Base-by-base conservation (phyloP, 2,329 filamentous ascomycete genomes). In the Hypocrella siamensis region DNA sequence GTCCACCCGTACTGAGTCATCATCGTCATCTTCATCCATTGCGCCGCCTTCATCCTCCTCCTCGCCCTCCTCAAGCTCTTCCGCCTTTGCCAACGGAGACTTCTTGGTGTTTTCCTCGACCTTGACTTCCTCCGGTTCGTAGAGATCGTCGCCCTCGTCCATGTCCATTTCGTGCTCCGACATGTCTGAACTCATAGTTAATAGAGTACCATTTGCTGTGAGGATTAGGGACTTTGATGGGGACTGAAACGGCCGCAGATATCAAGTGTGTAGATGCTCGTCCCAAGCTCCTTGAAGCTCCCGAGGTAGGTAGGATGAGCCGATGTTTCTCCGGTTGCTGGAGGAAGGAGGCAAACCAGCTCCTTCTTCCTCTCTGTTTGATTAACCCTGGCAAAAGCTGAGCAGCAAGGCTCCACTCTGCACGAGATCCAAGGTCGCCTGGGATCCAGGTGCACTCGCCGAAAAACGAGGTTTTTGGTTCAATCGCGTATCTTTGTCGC, bases 131-230 rank as follows among this genome's bases (percentile, higher is more conserved):
- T 76, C 72, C 2, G 67, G 65, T 35, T 65, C 67, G 46, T 78
- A 78, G 44, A 78, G 73, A 51, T 78, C 73, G 40, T 77, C 73
- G 31, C 76, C 72, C 40, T 77, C 72, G 51, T 78, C 73, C 36
- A 77, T 67, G 47, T 78, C 72, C 70, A 78, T 77, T 16, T 40
- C 61, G 46, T 30, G 29, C 26, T 38, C 39, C 21, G 35, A 40
- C 28, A 36, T 33, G 22, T 35, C 32, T 24, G 31, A 35, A 19
- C 31, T 35, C 32, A 31, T 37, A n/a, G 21, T 11, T 14, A 27
- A 27, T 12, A 8, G 10, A 27, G 21, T 7, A 22, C 21, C 21
- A 22, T 22, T 12, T 22, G 21, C 21, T 22, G 21, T 7, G 12
- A 7, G 12, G 12, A 22, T 22, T 12, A 22, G 21, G 7, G 7